Evolutionary conservation across 257 asterid genomes (phyloP).

Genomic region (Linderniella brevidens): DNA sequence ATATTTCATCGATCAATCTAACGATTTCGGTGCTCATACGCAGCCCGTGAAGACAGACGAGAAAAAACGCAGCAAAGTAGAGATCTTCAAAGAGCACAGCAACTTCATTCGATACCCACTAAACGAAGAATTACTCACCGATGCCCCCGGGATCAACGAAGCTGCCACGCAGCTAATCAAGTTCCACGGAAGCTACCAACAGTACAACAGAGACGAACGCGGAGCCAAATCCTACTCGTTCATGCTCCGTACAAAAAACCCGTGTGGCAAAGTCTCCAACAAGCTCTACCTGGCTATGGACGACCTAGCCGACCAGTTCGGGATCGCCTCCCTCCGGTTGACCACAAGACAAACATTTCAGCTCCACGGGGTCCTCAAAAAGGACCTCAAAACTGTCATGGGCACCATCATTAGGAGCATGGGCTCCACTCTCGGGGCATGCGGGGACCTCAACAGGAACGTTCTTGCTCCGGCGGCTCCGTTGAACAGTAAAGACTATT

Average conservation of each 20-base stretch:
- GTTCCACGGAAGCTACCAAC: constrained; percentile 98
- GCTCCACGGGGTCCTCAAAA: constrained; percentile 86
- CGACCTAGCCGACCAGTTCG: constrained; percentile 89
- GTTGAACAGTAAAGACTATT: constrained; percentile 43
- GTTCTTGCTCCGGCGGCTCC: constrained; percentile 98
- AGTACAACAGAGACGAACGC: constrained; percentile 88
- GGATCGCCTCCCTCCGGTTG: constrained; percentile 84
- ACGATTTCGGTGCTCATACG: background rate
- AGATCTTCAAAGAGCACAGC: constrained; percentile 83
- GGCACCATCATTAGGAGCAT: constrained; percentile 59
- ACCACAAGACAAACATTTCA: constrained; percentile 96
- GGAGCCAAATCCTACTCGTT: constrained; percentile 67
- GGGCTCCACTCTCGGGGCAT: constrained; percentile 98
- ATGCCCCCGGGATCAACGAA: constrained; percentile 69
- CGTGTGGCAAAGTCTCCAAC: constrained; percentile 90
- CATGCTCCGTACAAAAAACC: constrained; percentile 96
- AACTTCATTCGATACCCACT: constrained; percentile 87
- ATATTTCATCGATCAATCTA: too few species aligned
- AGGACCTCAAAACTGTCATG: constrained; percentile 91
- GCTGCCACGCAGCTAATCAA: constrained; percentile 83
- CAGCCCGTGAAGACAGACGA: constrained; percentile 76
- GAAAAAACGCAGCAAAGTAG: constrained; percentile 85
- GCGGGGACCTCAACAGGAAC: constrained; percentile 93
- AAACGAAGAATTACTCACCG: constrained; percentile 70
- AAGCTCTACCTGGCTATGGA: constrained; percentile 79